phyloP scores from a whole-genome alignment of 805 yeast species.

The Candida arabinofermentans region DNA sequence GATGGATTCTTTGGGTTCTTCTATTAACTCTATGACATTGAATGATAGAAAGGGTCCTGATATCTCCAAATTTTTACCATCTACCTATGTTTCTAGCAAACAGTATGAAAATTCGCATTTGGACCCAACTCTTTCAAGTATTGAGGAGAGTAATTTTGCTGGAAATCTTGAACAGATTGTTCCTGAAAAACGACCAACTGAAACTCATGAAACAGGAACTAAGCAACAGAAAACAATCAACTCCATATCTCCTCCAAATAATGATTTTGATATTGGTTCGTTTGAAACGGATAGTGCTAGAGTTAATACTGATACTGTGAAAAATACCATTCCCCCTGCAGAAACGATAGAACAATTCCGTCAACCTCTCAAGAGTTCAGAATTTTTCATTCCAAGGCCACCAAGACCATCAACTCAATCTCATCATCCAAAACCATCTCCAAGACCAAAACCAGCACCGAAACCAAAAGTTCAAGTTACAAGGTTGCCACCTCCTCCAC shows the following conservation, averaged over 20 bases:
- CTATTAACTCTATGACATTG: constrained; percentile 9
- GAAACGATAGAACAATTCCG: not conserved
- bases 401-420: not conserved
- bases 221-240: not conserved
- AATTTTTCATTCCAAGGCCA: not conserved
- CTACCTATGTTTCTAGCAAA: not conserved
- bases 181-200: constrained; percentile 19
- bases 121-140: not conserved
- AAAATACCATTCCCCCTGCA: not conserved
- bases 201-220: constrained; percentile 1
- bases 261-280: constrained; percentile 1
- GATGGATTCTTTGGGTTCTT: constrained; percentile 3
- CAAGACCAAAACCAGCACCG: constrained; percentile 3
- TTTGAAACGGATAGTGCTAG: not conserved
- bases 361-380: not conserved
- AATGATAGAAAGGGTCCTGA: constrained; percentile 7
- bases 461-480: constrained; percentile 8
- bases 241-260: not conserved
- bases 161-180: constrained; percentile 3
- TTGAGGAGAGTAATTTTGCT: not conserved
- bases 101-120: not conserved
- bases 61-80: not conserved
- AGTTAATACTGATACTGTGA: not conserved
- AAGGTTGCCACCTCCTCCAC: not conserved
- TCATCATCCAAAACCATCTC: constrained; percentile 5